Conservation (phyloP, 2,329 filamentous ascomycete genomes). For the Elsinoe arachidis region DNA sequence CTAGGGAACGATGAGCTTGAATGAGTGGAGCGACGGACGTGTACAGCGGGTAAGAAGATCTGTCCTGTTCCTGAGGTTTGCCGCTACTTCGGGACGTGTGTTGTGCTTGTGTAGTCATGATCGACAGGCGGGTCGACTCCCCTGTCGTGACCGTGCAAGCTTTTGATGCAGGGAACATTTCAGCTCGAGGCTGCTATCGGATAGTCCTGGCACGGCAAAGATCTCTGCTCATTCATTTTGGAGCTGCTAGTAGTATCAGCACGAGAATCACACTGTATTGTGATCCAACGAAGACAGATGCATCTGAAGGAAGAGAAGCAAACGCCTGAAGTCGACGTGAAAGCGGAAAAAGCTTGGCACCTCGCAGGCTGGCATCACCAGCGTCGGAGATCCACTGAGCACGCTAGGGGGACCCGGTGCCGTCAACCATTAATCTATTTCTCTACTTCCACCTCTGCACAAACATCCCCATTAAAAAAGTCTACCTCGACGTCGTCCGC, state of each 20-base stretch:
- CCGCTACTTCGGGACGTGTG: constrained; percentile 4
- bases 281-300: too few relatives aligned
- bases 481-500: constrained; percentile 2
- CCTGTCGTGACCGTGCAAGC: not conserved
- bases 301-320: not conserved
- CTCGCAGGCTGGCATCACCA: not conserved
- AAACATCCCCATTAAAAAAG: not conserved
- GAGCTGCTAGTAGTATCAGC: too few relatives aligned
- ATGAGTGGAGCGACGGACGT: not conserved
- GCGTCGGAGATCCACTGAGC: not conserved
- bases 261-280: too few relatives aligned
- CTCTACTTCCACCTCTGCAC: not conserved
- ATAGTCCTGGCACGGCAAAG: too few relatives aligned
- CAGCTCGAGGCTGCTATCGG: not conserved
- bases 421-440: constrained; percentile 7
- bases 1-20: constrained; percentile 2
- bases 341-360: not conserved
- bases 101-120: constrained; percentile 3
- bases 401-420: not conserved
- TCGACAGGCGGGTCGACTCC: constrained; percentile 8
- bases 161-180: not conserved
- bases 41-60: not conserved
- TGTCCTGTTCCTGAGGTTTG: constrained; percentile 3
- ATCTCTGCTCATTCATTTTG: too few relatives aligned
- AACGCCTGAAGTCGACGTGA: not conserved